Evolutionary conservation across 1,284 basidiomycete genomes (phyloP), one percentile per base, ranked within the genome.

Genomic region (Leccinum subrobustum): DNA sequence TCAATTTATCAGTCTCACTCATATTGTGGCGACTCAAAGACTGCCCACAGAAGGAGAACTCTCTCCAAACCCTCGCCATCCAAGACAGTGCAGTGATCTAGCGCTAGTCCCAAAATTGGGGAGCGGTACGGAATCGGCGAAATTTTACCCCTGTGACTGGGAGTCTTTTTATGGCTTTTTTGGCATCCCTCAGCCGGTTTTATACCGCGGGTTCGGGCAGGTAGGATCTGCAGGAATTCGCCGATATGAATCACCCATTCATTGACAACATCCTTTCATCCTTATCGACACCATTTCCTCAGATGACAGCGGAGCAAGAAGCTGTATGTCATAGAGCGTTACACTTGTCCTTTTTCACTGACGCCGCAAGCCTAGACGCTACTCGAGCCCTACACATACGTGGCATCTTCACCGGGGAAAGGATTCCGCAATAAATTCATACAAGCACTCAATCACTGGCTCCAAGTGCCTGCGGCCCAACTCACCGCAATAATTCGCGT

Each of bases 391-490:
- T 98, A 89, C 74, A 86, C 84, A 1, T 98, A 97, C 73, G 85
- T 97, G 56, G 89, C 87, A 16, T 84, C 90, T 1, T 87, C 88
- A 58, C 93, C 93, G 0, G 96, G 97, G n/a, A 99, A 99, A 76
- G 95, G 98, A 64, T 89, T 99, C 62, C 88, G 96, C 11, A 82
- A 86, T 1, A 86, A 89, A 64, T 84, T 99, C 71, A 94, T 98
- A 60, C 89, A 90, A 53, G 95, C 96, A 0, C 97, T 99, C 82
- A 95, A 98, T 68, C 65, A 80, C 1, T 99, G 96, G 96, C 83
- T 99, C 12, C 75, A 87, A 11, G 94, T 98, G 0, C 90, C 92
- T 0, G 68, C 79, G 25, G 81, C 84, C 20, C 89, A 91, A 70
- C 82, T 98, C 3, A 77, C 78, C 20, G 77, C 89, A 37, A 94